A percentile compares a stretch with the other conserved stretches of the same genome.
These are phyloP conservation scores for Chytriomyces sp. DNA, from an alignment of 192 early-diverging fungal genomes.

Conservation along the genomic window DNA sequence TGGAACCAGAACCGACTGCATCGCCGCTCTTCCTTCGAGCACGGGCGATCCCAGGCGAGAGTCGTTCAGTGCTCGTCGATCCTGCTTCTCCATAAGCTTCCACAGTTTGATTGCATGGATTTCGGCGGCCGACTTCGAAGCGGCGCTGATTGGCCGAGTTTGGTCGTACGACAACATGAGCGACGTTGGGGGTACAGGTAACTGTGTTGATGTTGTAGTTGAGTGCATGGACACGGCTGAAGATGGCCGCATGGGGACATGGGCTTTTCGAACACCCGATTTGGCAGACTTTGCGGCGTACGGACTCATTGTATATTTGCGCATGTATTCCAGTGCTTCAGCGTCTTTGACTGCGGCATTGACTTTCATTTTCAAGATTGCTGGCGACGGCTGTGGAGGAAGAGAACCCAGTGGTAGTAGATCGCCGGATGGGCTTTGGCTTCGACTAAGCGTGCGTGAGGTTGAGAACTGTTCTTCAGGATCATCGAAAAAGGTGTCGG, in stretches of 20 bases:
- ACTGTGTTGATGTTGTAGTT: not conserved
- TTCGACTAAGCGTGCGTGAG: not conserved
- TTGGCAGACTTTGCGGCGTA: conserved; percentile 36
- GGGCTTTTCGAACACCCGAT: not conserved
- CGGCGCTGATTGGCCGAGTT: conserved; percentile 11
- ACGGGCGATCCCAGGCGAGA: conserved; percentile 6
- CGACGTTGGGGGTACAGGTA: conserved; percentile 17
- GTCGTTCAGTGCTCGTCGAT: not conserved
- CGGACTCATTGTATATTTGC: conserved; percentile 25
- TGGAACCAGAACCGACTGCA: not conserved
- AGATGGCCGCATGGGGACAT: not conserved
- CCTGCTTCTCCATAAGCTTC: conserved; percentile 14
- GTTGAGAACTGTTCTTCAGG: not conserved
- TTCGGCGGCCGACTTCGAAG: not conserved
- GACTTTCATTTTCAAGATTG: conserved; percentile 40
- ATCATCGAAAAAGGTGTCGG: conserved; percentile 7
- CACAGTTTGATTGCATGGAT: conserved; percentile 17
- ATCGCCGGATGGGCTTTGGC: not conserved
- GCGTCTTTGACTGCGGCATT: conserved; percentile 32
- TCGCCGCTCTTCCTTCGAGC: not conserved
- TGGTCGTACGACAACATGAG: conserved; percentile 17
- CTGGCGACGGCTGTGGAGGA: conserved; percentile 29
- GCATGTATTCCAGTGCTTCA: conserved; percentile 38
- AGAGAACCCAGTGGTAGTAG: not conserved
- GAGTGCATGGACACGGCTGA: not conserved